phyloP scores from a whole-genome alignment of 2,329 filamentous ascomycete species.

The Colletotrichum chlorophyti region DNA sequence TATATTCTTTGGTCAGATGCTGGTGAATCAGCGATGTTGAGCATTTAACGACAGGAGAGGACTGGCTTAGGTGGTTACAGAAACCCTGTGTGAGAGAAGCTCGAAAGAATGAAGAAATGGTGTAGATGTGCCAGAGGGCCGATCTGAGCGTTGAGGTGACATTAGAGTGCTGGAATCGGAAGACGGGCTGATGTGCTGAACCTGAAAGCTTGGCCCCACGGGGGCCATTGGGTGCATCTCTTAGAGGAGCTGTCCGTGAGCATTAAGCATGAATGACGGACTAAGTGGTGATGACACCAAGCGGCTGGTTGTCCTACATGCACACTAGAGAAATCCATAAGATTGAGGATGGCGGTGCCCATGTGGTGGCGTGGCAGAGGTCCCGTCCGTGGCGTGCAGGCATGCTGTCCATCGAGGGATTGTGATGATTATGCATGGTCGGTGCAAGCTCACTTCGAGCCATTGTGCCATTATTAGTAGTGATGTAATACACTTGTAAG shows the following conservation, averaged over 20 bases:
- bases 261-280: conserved; percentile 7
- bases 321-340: background rate
- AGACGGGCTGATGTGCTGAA: conserved; percentile 5
- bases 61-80: no score
- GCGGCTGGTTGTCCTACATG: background rate
- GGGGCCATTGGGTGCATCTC: background rate
- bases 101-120: background rate
- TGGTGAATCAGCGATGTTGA: no score
- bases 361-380: background rate
- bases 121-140: background rate
- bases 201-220: conserved; percentile 13
- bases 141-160: conserved; percentile 6
- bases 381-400: background rate
- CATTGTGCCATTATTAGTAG: no score
- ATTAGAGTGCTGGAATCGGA: background rate
- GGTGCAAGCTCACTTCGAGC: no score
- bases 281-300: background rate
- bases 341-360: background rate
- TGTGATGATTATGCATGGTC: no score
- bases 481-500: background rate
- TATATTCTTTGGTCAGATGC: no score
- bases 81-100: no score
- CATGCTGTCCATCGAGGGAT: no score
- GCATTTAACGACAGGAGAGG: no score
- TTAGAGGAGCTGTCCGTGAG: conserved; percentile 9